These are phyloP conservation scores for Omphalotus guepiniiformis DNA, from an alignment of 768 basidiomycete genomes.

Conservation along the genomic window DNA sequence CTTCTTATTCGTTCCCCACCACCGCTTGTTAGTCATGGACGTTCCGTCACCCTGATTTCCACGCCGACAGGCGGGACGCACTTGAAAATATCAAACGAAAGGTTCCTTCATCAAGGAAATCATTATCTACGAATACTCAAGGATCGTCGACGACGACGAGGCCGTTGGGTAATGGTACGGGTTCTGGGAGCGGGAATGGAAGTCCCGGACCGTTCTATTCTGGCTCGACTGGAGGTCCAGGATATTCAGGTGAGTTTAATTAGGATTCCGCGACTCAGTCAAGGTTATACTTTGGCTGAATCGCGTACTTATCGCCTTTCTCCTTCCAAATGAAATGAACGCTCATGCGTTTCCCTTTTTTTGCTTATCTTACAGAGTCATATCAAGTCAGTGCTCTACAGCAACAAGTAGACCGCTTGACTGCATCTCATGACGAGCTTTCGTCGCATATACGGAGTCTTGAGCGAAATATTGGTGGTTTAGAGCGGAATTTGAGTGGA, in stretches of 20 bases:
- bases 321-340: no score
- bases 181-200: constrained; percentile 2
- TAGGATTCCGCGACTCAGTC: no score
- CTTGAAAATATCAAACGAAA: constrained; percentile 60
- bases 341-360: constrained; percentile 2
- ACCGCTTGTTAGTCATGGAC: no score
- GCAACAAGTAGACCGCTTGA: constrained; percentile 44
- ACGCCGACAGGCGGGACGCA: constrained; percentile 48
- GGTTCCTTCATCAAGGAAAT: constrained; percentile 49
- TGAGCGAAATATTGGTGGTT: constrained; percentile 52
- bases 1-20: constrained; percentile 15
- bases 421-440: constrained; percentile 47
- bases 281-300: no score
- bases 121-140: constrained; percentile 32
- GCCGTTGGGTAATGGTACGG: constrained; percentile 3
- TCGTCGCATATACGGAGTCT: constrained; percentile 50
- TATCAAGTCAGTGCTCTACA: constrained; percentile 29
- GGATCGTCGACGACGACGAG: constrained; percentile 19
- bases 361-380: neutral
- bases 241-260: neutral
- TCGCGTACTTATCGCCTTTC: no score
- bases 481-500: constrained; percentile 38
- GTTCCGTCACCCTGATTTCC: constrained; percentile 57
- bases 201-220: constrained; percentile 3
- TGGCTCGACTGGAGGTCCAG: neutral